phyloP scores from a whole-genome alignment of 2,329 filamentous ascomycete species.

The Sporothrix humicola region DNA sequence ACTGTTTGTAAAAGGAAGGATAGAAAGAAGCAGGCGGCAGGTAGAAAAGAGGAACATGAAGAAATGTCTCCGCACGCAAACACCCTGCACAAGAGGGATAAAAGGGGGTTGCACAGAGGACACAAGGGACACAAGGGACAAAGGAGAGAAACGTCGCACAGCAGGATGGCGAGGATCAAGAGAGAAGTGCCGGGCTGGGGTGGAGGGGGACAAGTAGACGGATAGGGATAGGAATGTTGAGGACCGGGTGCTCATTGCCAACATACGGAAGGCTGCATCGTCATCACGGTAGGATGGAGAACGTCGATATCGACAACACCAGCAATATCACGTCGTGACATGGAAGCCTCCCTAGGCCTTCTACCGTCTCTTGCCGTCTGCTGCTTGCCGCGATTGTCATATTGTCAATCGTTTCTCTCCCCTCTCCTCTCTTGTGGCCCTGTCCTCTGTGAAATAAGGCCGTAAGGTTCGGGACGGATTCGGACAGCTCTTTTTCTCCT shows the following conservation, averaged over 20 bases:
- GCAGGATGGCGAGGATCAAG: neutral
- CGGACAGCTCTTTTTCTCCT: constrained; percentile 20
- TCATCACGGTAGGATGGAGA: neutral
- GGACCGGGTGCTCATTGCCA: neutral
- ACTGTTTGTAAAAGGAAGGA: too few species aligned
- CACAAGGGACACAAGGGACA: neutral
- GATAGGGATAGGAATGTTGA: too few species aligned
- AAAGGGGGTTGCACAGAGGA: neutral
- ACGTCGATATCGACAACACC: neutral
- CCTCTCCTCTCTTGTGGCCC: neutral
- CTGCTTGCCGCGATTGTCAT: too few species aligned
- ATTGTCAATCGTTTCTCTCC: neutral
- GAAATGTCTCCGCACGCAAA: constrained; percentile 3
- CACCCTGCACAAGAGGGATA: neutral
- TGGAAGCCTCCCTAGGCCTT: neutral
- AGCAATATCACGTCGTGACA: neutral
- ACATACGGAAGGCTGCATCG: neutral
- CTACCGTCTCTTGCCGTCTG: neutral
- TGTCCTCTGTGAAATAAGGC: constrained; percentile 26
- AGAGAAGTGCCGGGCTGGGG: neutral
- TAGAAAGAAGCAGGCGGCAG: too few species aligned
- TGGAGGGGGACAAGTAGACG: neutral
- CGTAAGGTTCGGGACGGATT: constrained; percentile 33
- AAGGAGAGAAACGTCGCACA: neutral
- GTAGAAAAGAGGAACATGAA: too few species aligned